Base-by-base conservation (phyloP, 257 asterid species). In the Solanum chaucha region DNA sequence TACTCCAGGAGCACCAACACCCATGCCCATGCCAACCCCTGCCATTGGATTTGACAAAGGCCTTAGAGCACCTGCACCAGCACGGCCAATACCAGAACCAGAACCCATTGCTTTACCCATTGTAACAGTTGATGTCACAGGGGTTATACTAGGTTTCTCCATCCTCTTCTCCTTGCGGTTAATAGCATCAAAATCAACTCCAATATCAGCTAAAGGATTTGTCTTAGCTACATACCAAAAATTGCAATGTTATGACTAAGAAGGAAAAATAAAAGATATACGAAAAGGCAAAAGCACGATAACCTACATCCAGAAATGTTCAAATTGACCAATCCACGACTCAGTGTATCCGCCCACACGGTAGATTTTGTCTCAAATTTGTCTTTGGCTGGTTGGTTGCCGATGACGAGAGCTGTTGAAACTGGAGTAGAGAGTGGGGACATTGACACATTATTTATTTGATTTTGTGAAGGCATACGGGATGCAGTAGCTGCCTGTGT, bases 91-190 rank as follows among this genome's bases (percentile, higher is more conserved):
- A 64, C 99, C 99, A 84, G 99, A 93, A 89, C 99, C 99, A 26
- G 96, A 91, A 71, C 99, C 99, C 99, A 97, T 97, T 59, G 99
- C 99, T 91, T 96, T 95, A 72, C 99, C 99, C 99, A 97, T 96
- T 84, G 90, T 92, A 55, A 96, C 84, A 11, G 94, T 97, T 34
- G 99, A 96, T 68, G 93, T 91, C 46, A 86, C 92, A 6, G 95
- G 55, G 61, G 94, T 46, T 17, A 94, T 88, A 6, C 95, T 88
- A 82, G 98, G 98, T 88, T 96, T 96, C 87, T 96, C 99, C 98
- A 97, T 92, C 90, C 99, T 93, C 92, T 94, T 97, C 89, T 97
- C 99, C 94, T 89, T 95, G 65, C 99, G 98, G 82, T 97, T 97
- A 87, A 97, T 93, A 67, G 98, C 95, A 83, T 97, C 99, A 89